These are phyloP conservation scores for Wickerhamomyces pijperi DNA, from an alignment of 805 yeast genomes.

Conservation along the genomic window DNA sequence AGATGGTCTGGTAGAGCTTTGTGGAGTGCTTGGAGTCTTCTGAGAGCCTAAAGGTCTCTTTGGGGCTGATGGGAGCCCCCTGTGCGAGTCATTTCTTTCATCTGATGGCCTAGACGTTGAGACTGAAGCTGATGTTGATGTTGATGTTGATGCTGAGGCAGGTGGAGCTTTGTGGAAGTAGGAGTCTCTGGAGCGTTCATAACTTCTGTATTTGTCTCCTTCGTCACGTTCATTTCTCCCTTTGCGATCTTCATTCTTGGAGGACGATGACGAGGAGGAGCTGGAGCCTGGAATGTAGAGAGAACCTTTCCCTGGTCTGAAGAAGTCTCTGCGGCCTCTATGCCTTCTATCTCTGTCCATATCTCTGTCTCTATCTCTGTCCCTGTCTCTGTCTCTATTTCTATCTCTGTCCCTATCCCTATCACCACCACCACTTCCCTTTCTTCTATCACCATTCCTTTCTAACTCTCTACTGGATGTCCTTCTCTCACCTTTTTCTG, in stretches of 20 bases:
- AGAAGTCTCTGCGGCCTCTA: not conserved
- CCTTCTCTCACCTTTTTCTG: not conserved
- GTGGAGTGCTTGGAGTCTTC: too few relatives aligned
- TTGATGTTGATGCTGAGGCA: not conserved
- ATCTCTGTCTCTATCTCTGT: conserved; percentile 2
- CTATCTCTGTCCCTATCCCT: not conserved
- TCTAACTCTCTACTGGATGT: not conserved
- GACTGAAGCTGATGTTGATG: too few relatives aligned
- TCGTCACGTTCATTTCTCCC: not conserved
- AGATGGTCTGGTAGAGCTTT: not conserved
- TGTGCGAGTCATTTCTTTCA: too few relatives aligned
- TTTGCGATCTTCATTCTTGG: too few relatives aligned
- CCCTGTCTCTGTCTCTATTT: not conserved
- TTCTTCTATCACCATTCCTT: not conserved
- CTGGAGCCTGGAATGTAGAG: not conserved
- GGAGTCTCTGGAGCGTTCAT: conserved; percentile 2
- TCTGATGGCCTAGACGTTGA: too few relatives aligned
- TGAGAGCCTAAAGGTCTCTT: too few relatives aligned
- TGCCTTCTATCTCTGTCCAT: not conserved
- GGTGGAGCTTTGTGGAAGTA: conserved; percentile 2
- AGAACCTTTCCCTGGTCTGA: not conserved
- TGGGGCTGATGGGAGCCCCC: too few relatives aligned
- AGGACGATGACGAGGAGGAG: not conserved
- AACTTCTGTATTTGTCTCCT: not conserved
- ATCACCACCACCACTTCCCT: not conserved